Conservation (phyloP, 257 asterid genomes). For the Linderniella brevidens region DNA sequence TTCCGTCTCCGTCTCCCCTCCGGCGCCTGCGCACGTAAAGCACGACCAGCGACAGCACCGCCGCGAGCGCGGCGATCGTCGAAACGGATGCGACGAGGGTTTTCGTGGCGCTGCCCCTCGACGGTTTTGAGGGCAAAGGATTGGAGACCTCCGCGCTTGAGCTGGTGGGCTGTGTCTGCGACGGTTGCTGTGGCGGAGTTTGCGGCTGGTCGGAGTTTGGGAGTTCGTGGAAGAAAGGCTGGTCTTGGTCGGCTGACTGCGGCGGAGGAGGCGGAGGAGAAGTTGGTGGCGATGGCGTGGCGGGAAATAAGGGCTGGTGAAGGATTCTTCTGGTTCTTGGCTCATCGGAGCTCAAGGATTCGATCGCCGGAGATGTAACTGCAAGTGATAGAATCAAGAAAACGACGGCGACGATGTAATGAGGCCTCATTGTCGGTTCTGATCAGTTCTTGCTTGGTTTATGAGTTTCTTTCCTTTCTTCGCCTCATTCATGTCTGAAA, state of each 20-base stretch:
- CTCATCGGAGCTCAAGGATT: neutral
- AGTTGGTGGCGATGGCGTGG: conserved; percentile 34
- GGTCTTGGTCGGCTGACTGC: conserved; percentile 40
- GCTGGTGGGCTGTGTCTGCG: conserved; percentile 22
- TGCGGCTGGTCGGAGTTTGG: conserved; percentile 33
- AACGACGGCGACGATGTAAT: conserved; percentile 13
- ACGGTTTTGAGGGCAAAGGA: conserved; percentile 20
- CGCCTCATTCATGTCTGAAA: conserved; percentile 31
- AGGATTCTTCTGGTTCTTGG: conserved; percentile 38
- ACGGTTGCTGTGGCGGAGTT: conserved; percentile 35
- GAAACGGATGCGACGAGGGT: conserved; percentile 47
- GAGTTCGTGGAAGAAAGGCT: conserved; percentile 80
- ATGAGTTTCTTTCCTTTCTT: conserved; percentile 15
- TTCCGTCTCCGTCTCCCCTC: conserved; percentile 22
- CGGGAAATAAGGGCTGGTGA: conserved; percentile 70
- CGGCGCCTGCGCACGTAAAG: conserved; percentile 44
- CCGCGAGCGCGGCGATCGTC: conserved; percentile 39
- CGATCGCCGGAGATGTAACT: conserved; percentile 12
- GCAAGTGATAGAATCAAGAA: conserved; percentile 19
- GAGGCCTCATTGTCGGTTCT: conserved; percentile 24
- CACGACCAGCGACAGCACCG: conserved; percentile 37
- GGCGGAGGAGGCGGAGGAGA: conserved; percentile 21
- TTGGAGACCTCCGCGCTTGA: conserved; percentile 22
- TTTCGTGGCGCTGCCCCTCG: conserved; percentile 33
- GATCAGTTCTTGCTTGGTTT: conserved; percentile 15